Base-by-base conservation (phyloP, 2,329 filamentous ascomycete genomes). In the Cladorrhinum sp. region DNA sequence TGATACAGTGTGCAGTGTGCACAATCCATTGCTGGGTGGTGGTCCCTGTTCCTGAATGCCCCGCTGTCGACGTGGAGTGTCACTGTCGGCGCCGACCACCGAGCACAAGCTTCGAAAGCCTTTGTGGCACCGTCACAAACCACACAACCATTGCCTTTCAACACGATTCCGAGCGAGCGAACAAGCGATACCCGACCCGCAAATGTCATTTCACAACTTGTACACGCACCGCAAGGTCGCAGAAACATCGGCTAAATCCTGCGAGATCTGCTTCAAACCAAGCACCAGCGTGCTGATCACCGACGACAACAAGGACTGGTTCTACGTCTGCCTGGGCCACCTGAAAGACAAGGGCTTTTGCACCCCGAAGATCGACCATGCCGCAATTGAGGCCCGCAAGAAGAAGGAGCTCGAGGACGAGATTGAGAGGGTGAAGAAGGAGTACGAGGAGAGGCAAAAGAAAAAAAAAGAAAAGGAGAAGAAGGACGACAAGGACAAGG, bases 201-300 rank as follows among this genome's bases (percentile, higher is more conserved):
- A 57, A 12, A 83, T 82, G 78, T 77, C 82, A 1, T 85, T 94
- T 61, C 84, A 85, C 48, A 98, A 98, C 71, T 75, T 90, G 28
- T 98, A 94, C 77, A 86, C 91, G 65, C 89, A 93, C 66, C 90
- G 94, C 55, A 91, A 87, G 67, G 94, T 98, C 36, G 92, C 92
- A 12, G 92, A 96, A 28, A 84, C 86, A n/a, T 84, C 89, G 1
- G 84, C 91, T 12, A 96, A 91, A 75, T 82, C 91, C 55, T 99
- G 95, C 76, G 89, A 92, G 75, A 86, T 98, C 65, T 98, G 95
- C 81, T 96, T 89, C 80, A 96, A 95, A 76, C 89, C 90, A 8
- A 92, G 88, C 62, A 86, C 88, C 6, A 96, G 89, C 66, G 94
- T 98, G 18, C 80, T 99, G 58, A 91, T 96, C 67, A 96, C 92